phyloP scores from a whole-genome alignment of 768 basidiomycete genomes.

The Auricularia cornea region DNA sequence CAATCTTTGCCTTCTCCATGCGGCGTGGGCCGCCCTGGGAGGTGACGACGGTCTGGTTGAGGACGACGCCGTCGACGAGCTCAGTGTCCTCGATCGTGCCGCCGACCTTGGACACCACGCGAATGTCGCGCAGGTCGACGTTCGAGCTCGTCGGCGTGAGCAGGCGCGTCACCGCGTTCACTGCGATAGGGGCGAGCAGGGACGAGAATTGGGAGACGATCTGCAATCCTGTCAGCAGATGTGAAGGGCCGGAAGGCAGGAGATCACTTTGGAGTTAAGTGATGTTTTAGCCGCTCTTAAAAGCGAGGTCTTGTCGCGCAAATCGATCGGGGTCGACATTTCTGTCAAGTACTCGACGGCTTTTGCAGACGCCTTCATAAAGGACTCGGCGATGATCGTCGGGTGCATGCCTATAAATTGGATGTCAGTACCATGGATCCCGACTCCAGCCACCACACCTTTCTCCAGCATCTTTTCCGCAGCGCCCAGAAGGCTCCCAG shows the following conservation, averaged over 20 bases:
- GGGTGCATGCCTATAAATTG: conserved; percentile 65
- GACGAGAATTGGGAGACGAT: conserved; percentile 99
- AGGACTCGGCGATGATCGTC: conserved; percentile 92
- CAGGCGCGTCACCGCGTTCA: conserved; percentile 89
- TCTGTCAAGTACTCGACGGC: conserved; percentile 91
- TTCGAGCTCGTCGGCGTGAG: conserved; percentile 84
- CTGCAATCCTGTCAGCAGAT: conserved; percentile 30
- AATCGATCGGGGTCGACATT: conserved; percentile 85
- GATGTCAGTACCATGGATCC: neutral
- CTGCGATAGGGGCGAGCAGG: conserved; percentile 96
- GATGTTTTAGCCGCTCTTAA: conserved; percentile 91
- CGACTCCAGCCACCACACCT: conserved; percentile 32
- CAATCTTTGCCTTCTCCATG: conserved; percentile 98
- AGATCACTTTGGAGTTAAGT: conserved; percentile 83
- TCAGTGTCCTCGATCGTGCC: conserved; percentile 99
- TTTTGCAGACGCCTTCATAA: conserved; percentile 85
- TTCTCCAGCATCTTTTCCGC: conserved; percentile 96
- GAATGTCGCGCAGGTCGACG: conserved; percentile 93
- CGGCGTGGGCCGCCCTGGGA: conserved; percentile 89
- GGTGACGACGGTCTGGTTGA: conserved; percentile 89
- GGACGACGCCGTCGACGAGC: conserved; percentile 90
- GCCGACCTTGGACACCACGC: conserved; percentile 96
- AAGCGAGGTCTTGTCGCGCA: conserved; percentile 77
- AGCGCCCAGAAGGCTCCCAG: conserved; percentile 85
- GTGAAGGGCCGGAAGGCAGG: neutral